These are phyloP conservation scores for Avena eriantha DNA, from an alignment of 176 grass and related monocot species.

Conservation along the genomic window DNA sequence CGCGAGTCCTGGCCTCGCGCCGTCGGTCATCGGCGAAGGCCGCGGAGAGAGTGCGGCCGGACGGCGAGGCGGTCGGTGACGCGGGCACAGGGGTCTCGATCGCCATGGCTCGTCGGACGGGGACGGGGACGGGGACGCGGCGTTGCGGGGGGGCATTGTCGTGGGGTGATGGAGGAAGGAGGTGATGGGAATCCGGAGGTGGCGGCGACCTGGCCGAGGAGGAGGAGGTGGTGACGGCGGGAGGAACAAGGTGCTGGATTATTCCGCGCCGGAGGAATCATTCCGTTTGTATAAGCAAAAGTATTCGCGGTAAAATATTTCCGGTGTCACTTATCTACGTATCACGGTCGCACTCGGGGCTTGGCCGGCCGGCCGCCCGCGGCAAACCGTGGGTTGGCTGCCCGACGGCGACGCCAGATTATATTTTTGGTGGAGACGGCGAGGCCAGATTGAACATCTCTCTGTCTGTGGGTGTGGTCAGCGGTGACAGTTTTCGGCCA, in stretches of 20 bases:
- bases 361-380: background rate
- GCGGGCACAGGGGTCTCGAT: background rate
- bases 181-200: background rate
- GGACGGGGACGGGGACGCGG: conserved; percentile 16
- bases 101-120: background rate
- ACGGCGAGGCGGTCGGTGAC: conserved; percentile 25
- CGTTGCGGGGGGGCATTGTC: conserved; percentile 1
- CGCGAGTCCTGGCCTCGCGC: background rate
- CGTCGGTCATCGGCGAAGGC: conserved; percentile 35
- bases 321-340: background rate
- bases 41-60: conserved; percentile 39
- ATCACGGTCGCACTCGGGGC: background rate
- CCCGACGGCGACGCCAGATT: background rate
- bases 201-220: conserved; percentile 18
- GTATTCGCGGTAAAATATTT: background rate
- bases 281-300: background rate
- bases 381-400: background rate
- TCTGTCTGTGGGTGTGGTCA: background rate
- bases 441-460: background rate
- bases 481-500: too few species aligned
- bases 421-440: background rate
- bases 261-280: conserved; percentile 20
- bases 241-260: background rate
- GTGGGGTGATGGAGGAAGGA: conserved; percentile 4
- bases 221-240: background rate